These are phyloP conservation scores for Fagopyrum homotropicum DNA, from an alignment of 148 eudicot genomes.

Conservation along the genomic window DNA sequence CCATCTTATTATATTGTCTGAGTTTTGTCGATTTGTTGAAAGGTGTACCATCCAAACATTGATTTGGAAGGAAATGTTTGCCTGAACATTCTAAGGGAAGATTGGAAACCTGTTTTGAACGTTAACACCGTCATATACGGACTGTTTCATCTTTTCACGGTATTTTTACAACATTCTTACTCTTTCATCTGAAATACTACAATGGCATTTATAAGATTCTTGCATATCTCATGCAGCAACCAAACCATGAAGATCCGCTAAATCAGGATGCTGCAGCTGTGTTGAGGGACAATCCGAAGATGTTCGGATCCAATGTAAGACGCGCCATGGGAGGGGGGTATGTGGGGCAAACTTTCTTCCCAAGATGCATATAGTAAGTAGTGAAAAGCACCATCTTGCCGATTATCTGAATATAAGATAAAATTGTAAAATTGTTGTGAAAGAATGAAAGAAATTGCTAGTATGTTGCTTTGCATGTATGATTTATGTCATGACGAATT, in stretches of 20 bases:
- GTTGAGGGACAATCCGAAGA: conserved; percentile 76
- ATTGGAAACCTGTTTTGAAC: conserved; percentile 88
- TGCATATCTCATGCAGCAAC: conserved; percentile 47
- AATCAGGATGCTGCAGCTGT: conserved; percentile 92
- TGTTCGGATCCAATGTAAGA: conserved; percentile 71
- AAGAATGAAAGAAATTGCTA: not conserved
- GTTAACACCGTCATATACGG: conserved; percentile 68
- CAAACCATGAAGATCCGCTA: conserved; percentile 89
- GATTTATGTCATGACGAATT: not conserved
- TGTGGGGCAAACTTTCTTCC: conserved; percentile 41
- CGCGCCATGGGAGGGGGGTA: conserved; percentile 84
- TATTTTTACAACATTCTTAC: conserved; percentile 15
- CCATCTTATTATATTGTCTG: not conserved
- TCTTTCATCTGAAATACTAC: no score
- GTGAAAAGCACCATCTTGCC: not conserved
- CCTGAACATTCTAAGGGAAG: conserved; percentile 86
- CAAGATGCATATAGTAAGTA: conserved; percentile 9
- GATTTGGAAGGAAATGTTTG: conserved; percentile 94
- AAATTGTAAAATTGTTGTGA: conserved; percentile 5
- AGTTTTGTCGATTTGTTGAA: conserved; percentile 5
- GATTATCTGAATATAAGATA: not conserved
- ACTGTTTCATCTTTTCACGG: conserved; percentile 71
- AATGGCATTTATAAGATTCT: not conserved
- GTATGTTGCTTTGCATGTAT: not conserved
- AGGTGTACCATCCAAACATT: conserved; percentile 85